Evolutionary conservation across 164 flowering plant genomes (phyloP).

Genomic region (Kingdonia uniflora): DNA sequence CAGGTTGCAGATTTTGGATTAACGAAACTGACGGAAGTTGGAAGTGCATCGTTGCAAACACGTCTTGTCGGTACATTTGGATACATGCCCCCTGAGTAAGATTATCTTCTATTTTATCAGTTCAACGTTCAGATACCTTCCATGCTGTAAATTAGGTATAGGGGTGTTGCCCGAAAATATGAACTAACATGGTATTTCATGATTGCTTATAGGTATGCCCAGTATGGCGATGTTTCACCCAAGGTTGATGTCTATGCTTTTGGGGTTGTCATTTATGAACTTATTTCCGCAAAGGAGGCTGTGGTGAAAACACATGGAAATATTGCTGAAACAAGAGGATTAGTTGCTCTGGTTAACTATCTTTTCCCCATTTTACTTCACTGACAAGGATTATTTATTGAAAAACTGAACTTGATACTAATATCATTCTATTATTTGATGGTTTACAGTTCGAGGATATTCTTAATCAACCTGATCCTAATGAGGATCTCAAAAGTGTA

Average conservation of each 20-base stretch:
- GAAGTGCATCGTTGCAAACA: slow-evolving; percentile 51
- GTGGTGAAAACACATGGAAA: slow-evolving; percentile 42
- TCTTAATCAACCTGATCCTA: slow-evolving; percentile 40
- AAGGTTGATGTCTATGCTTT: slow-evolving; percentile 90
- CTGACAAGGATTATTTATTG: too few species aligned
- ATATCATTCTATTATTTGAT: not conserved
- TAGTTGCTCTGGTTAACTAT: slow-evolving; percentile 61
- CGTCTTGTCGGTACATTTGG: slow-evolving; percentile 94
- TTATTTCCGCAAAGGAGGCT: slow-evolving; percentile 81
- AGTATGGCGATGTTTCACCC: slow-evolving; percentile 72
- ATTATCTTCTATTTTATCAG: too few species aligned
- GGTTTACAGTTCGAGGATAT: slow-evolving; percentile 64
- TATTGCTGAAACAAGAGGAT: slow-evolving; percentile 51
- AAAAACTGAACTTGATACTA: too few species aligned
- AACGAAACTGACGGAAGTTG: slow-evolving; percentile 79
- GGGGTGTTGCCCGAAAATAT: too few species aligned
- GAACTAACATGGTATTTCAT: too few species aligned
- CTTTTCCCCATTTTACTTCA: not conserved
- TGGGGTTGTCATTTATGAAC: slow-evolving; percentile 86
- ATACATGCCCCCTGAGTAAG: slow-evolving; percentile 97
- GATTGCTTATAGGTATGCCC: slow-evolving; percentile 61
- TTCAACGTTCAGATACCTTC: too few species aligned
- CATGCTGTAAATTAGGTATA: too few species aligned
- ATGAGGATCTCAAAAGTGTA: slow-evolving; percentile 43
- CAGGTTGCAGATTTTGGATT: slow-evolving; percentile 99